Evolutionary conservation across 108 stramenopile species (phyloP), one percentile per base, ranked within the genome.

Genomic region (Pseudonitzschia pungens): DNA sequence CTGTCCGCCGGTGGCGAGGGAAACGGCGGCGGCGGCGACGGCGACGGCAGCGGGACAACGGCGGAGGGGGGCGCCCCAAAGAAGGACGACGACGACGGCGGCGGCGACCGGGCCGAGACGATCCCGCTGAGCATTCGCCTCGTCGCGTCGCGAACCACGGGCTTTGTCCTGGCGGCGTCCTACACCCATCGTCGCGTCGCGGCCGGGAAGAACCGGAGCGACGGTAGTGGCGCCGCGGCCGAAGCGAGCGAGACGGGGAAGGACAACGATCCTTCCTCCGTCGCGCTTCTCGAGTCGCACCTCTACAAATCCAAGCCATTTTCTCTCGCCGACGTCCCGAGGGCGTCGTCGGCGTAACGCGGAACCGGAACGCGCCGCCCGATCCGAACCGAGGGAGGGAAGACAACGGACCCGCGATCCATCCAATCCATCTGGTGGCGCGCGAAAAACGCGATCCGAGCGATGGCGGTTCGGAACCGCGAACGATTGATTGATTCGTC

Each of bases 261-360:
- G 6, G 42, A 6, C 6, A 43, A 43, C 9, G 11, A 43, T 43
- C 11, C 11, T 43, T 43, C n/a, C n/a, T n/a, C n/a, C n/a, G n/a
- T n/a, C n/a, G n/a, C n/a, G n/a, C n/a, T 18, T 11, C 26, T 64
- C 40, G 71, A 78, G 28, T 78, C 77, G 20, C 66, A 71, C 48
- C 58, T 78, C 32, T 78, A 71, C 70, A 78, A 72, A 65, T 71
- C 60, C 3, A 63, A 64, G 20, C 71, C 77, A 2, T 55, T 77
- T 18, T 48, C 31, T 26, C 48, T 76, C 53, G 48, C 54, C 9
- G 26, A 55, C 24, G 26, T 24, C 5, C 54, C 54, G 1, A 55
- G 26, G 54, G 45, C 10, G 36, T n/a, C n/a, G n/a, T n/a, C n/a
- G n/a, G n/a, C n/a, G n/a, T n/a, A n/a, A n/a, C n/a, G n/a, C n/a